Evolutionary conservation across 75 land plant genomes (phyloP), one percentile per base, ranked within the genome.

Genomic region (Larix kaempferi): DNA sequence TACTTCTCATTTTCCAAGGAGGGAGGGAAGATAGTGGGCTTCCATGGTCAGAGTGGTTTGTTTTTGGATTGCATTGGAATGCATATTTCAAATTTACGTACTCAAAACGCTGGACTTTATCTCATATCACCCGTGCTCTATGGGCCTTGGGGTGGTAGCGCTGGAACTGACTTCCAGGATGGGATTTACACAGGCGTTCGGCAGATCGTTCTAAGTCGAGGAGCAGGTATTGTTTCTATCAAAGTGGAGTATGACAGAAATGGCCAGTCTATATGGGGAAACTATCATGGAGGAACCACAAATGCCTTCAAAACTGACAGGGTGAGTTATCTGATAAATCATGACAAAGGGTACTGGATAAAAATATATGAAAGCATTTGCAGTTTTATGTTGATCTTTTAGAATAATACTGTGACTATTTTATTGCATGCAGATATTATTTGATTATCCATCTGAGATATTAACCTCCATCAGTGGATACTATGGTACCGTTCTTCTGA

Each of bases 381-480:
- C 33, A 29, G 33, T 29, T 29, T 39, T 41, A 22, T 55, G 25
- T 17, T 64, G 1, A 29, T 29, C 33, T 29, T 29, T 49, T 65
- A 1, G 7, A 8, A 22, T 77, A 19, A 33, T 29, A 29, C 0
- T 29, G 33, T 29, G 33, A 29, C 33, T 29, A 61, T 27, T 15
- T 65, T 29, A 29, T 29, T 29, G 33, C 33, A 29, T 63, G 57
- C 84, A 87, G 88, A 76, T 87, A 2, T 78, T 65, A 27, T 81
- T 87, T 64, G 81, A 83, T 56, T 79, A 79, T 72, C 85, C 88
- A 54, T 79, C 76, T 41, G 88, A 87, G 62, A 76, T 56, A 35
- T 74, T 87, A 4, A 76, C 74, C 35, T 71, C 81, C 60, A 67
- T 82, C 62, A 79, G 76, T 74, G 84, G 82, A 26, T 61, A 86